Evolutionary conservation across 2,329 filamentous ascomycete genomes (phyloP), one percentile per base, ranked within the genome.

Genomic region (Curvularia lunata): DNA sequence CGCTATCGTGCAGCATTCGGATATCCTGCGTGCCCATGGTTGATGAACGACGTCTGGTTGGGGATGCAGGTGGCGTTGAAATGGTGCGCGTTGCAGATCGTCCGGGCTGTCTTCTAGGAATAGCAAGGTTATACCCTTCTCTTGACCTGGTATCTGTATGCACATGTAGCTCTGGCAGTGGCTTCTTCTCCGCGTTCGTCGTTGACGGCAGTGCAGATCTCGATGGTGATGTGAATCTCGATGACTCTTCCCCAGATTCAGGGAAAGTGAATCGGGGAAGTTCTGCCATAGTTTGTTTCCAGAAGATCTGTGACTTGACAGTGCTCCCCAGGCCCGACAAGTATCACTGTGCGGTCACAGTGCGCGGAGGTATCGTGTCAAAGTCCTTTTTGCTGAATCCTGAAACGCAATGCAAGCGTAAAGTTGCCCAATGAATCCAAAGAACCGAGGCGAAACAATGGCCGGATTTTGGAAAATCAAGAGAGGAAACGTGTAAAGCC

Each of bases 51-150:
- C 55, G 34, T n/a, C 63, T 57, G 3, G 61, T 66, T 8, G 72
- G 69, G 5, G 67, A 74, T 12, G 62, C 63, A 19, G 72, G 72
- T 41, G 72, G 73, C 18, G 70, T 72, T 9, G 64, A 67, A 18
- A 63, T 43, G 54, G 56, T 32, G 56, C 56, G 46, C 49, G 45
- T 16, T 51, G 40, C 16, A 41, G 25, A 21, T n/a, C 56, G 58
- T 19, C 54, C 47, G 19, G 54, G 52, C 28, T 50, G 41, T 16
- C 21, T 53, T 21, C 38, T 25, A 27, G 43, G 52, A 18, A 64
- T 52, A 28, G 56, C 43, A 19, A 58, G 56, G 9, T 13, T 52
- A 34, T 64, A 59, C 25, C 23, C 50, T 45, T 55, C 40, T 45
- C 50, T 57, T 56, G 53, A 27, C 40, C 51, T 41, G 21, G 45